Base-by-base conservation (phyloP, 192 early-diverging fungal genomes). In the Backusella luteola region DNA sequence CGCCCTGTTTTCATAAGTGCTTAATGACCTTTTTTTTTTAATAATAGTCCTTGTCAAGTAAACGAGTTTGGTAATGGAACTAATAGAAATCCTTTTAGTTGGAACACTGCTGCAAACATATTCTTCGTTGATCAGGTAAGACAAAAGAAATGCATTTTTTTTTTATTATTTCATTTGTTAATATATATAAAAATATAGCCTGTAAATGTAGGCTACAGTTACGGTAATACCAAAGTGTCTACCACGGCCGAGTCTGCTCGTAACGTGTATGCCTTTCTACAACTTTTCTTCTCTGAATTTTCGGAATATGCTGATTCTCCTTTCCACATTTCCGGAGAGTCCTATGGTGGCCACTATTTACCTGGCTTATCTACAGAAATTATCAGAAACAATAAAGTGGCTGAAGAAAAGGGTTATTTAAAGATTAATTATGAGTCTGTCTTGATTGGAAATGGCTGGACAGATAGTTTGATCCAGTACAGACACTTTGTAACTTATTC, bases 231-330 rank as follows among this genome's bases (percentile, higher is more conserved):
- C 32, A 75, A 75, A 11, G 93, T 94, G 38, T 84, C 85, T 67
- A 92, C 88, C 78, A 93, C 93, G 34, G 83, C 88, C 6, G 88
- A 90, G 32, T 93, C 96, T 1, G 96, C 94, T 70, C 86, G 89
- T 59, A 95, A 97, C 80, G 94, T 97, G 14, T 96, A 97, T 80
- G 94, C 91, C 56, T 96, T 99, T 76, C 85, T 99, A 42, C 96
- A 95, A 84, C 86, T 98, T 34, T 95, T 98, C 87, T 91, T 97
- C 67, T 80, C 90, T 68, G 89, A 93, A 80, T 94, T 96, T 88
- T 87, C 89, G 21, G 80, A 97, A 83, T 98, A 95, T 81, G 85
- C 89, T 14, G 63, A 86, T 29, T 84, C 91, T 66, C 87, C 91
- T 73, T 94, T 99, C 77, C 94, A 96, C 80, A 87, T 97, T 32